These are phyloP conservation scores for Penicillium sp. DNA, from an alignment of 2,329 filamentous ascomycete genomes.

Conservation along the genomic window DNA sequence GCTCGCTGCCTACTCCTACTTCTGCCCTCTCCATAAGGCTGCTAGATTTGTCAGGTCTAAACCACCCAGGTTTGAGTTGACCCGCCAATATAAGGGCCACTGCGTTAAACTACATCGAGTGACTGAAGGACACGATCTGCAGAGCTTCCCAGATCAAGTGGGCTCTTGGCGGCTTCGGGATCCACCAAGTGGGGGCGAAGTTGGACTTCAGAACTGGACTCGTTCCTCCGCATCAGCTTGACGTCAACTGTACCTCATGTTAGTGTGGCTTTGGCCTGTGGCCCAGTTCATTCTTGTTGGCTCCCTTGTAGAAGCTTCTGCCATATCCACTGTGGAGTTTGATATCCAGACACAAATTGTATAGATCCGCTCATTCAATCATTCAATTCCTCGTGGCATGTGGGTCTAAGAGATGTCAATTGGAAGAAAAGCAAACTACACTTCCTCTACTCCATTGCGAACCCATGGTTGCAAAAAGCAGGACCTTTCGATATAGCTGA, in stretches of 20 bases:
- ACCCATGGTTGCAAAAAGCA: background rate
- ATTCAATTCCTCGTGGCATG: background rate
- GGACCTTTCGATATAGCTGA: background rate
- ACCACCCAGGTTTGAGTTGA: slow-evolving; percentile 2
- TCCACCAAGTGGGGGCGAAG: slow-evolving; percentile 2
- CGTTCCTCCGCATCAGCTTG: slow-evolving; percentile 11
- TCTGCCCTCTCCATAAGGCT: background rate
- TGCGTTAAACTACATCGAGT: slow-evolving; percentile 13
- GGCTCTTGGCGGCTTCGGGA: slow-evolving; percentile 15
- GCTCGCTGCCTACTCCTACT: too few species aligned
- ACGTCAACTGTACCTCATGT: slow-evolving; percentile 5
- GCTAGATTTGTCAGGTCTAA: slow-evolving; percentile 2
- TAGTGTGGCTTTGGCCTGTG: slow-evolving; percentile 2
- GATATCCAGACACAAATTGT: background rate
- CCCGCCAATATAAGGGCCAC: slow-evolving; percentile 5
- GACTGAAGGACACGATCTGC: slow-evolving; percentile 10
- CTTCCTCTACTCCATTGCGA: background rate
- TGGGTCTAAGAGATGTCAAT: background rate
- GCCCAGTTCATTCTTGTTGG: background rate
- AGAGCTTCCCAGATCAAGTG: slow-evolving; percentile 4
- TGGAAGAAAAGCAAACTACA: background rate
- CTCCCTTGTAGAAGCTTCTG: background rate
- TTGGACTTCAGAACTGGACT: background rate
- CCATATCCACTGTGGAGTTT: background rate
- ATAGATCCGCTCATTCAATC: background rate